phyloP scores from a whole-genome alignment of 202 grass and related monocot species.

The Saccharum hybrid region DNA sequence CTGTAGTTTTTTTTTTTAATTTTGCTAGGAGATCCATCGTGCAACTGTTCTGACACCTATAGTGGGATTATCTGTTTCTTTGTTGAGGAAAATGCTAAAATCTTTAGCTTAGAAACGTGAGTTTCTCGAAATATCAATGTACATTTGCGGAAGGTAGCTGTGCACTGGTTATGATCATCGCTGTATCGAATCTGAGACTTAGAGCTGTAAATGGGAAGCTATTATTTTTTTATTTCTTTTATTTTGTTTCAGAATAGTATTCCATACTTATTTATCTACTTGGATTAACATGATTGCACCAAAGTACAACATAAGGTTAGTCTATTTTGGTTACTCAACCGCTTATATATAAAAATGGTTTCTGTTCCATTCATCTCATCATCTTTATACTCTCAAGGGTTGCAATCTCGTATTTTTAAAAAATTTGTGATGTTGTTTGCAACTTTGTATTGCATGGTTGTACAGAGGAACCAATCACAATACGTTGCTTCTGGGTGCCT shows the following conservation, averaged over 20 bases:
- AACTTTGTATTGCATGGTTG: not conserved
- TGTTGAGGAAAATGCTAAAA: too few species aligned
- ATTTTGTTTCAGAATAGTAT: constrained; percentile 38
- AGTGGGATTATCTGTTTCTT: too few species aligned
- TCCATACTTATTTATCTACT: constrained; percentile 18
- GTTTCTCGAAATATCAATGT: too few species aligned
- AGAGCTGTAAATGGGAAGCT: too few species aligned
- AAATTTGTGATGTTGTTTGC: constrained; percentile 22
- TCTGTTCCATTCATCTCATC: not conserved
- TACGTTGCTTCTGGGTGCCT: constrained; percentile 2
- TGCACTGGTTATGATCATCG: too few species aligned
- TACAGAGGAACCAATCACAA: constrained; percentile 16
- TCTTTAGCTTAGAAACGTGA: too few species aligned
- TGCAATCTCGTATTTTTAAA: constrained; percentile 3
- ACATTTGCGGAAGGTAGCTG: too few species aligned
- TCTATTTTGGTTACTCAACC: constrained; percentile 1
- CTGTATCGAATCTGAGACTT: too few species aligned
- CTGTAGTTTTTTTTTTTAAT: too few species aligned
- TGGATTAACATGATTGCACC: constrained; percentile 20
- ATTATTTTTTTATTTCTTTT: constrained; percentile 33
- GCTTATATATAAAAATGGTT: not conserved
- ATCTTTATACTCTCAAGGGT: not conserved
- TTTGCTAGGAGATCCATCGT: too few species aligned
- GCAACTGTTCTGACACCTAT: too few species aligned
- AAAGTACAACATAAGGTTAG: constrained; percentile 13